Conservation (phyloP, 192 early-diverging fungal species). For the Backusella liffmaniae region DNA sequence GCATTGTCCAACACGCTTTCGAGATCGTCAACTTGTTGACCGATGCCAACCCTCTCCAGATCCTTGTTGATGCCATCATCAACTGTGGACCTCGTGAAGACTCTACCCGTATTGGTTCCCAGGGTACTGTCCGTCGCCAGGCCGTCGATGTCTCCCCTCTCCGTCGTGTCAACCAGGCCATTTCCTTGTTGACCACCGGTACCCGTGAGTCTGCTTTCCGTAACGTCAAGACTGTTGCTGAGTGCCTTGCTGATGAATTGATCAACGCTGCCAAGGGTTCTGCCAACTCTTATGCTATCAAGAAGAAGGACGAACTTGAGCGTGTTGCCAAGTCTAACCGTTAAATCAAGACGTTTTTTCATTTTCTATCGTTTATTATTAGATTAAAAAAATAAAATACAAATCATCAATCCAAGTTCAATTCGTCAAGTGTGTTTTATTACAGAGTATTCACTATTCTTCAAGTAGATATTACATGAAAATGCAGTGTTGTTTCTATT, state of each 20-base stretch:
- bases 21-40: conserved; percentile 99
- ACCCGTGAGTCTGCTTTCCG: conserved; percentile 98
- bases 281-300: conserved; percentile 99
- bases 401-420: too few species aligned
- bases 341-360: too few species aligned
- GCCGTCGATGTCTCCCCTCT: conserved; percentile 99
- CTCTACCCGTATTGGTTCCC: conserved; percentile 96
- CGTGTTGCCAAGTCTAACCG: conserved; percentile 14
- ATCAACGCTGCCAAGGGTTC: conserved; percentile 97
- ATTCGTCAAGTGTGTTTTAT: too few species aligned
- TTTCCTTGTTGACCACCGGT: conserved; percentile 92
- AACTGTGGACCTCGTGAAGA: conserved; percentile 99
- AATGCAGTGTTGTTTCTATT: too few species aligned
- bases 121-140: conserved; percentile 98
- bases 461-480: too few species aligned
- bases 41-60: conserved; percentile 97
- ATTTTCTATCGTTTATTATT: too few species aligned
- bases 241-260: conserved; percentile 99
- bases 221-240: conserved; percentile 99
- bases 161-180: conserved; percentile 95
- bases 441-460: too few species aligned
- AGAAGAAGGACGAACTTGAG: conserved; percentile 99
- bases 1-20: conserved; percentile 99
- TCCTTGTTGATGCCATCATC: conserved; percentile 97
- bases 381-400: too few species aligned